phyloP scores from a whole-genome alignment of 2,329 filamentous ascomycete species.

The Paracoccidioides brasiliensis region DNA sequence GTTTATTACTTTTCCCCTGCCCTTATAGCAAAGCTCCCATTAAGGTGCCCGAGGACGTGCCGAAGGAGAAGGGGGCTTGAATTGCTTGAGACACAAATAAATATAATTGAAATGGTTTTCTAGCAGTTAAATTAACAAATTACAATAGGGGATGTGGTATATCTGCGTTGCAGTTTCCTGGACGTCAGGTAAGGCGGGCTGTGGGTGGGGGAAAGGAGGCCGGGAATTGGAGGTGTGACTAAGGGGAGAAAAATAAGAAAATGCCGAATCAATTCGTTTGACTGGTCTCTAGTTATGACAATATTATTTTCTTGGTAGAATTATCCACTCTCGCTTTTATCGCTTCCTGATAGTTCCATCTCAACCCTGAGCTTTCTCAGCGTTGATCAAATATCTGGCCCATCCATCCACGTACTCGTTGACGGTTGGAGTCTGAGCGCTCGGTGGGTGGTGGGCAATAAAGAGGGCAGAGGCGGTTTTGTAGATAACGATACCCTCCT shows the following conservation, averaged over 20 bases:
- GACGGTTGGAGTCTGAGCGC: background rate
- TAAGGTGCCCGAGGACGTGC: too few relatives aligned
- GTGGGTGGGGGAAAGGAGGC: background rate
- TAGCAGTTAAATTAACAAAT: too few relatives aligned
- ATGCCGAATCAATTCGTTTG: background rate
- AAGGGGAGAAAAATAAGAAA: background rate
- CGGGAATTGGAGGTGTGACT: background rate
- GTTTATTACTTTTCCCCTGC: too few relatives aligned
- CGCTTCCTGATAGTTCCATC: background rate
- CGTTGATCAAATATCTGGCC: background rate
- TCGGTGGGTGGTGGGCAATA: slow-evolving; percentile 61
- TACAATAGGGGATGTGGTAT: too few relatives aligned
- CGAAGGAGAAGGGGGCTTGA: too few relatives aligned
- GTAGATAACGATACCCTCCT: slow-evolving; percentile 65
- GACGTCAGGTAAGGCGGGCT: too few relatives aligned
- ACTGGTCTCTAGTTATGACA: background rate
- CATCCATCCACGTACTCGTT: background rate
- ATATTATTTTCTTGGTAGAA: background rate
- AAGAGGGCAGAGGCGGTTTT: slow-evolving; percentile 85
- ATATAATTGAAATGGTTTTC: too few relatives aligned
- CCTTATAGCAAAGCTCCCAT: too few relatives aligned
- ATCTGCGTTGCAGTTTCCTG: too few relatives aligned
- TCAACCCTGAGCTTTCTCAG: background rate
- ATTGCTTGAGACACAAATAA: too few relatives aligned
- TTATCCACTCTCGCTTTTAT: background rate